These are phyloP conservation scores for Psilocybe cubensis DNA, from an alignment of 768 basidiomycete species.

Conservation along the genomic window DNA sequence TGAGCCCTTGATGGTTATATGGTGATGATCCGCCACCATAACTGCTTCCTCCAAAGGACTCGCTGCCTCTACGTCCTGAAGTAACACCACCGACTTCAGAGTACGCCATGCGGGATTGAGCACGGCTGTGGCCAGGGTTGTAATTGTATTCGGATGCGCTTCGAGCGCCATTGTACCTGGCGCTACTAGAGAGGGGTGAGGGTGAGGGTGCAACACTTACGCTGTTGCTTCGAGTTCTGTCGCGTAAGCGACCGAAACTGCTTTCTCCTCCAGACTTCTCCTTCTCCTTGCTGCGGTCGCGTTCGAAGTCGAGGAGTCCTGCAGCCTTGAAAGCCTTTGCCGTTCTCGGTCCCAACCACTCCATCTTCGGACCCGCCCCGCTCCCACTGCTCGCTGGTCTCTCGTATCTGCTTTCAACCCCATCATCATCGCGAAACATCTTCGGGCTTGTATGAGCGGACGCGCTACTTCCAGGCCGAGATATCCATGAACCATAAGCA, in stretches of 20 bases:
- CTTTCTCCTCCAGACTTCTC: conserved; percentile 18
- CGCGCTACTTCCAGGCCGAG: conserved; percentile 34
- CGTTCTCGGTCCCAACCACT: conserved; percentile 75
- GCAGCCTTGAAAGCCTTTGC: conserved; percentile 73
- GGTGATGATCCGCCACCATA: conserved; percentile 7
- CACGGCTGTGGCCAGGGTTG: conserved; percentile 26
- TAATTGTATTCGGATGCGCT: conserved; percentile 36
- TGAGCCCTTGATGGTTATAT: conserved; percentile 31
- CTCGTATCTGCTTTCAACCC: conserved; percentile 11
- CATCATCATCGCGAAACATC: conserved; percentile 2
- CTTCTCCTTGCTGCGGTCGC: conserved; percentile 27
- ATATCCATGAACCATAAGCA: conserved; percentile 11
- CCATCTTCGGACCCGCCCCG: conserved; percentile 33
- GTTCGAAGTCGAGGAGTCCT: conserved; percentile 51
- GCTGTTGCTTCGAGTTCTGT: conserved; percentile 25
- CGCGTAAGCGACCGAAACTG: conserved; percentile 7
- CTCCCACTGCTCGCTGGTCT: conserved; percentile 9
- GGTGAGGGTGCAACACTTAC: conserved; percentile 21
- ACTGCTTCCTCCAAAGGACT: conserved; percentile 26
- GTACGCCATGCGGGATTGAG: conserved; percentile 58
- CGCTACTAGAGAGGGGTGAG: conserved; percentile 26
- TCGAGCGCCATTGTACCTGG: conserved; percentile 35
- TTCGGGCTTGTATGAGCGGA: conserved; percentile 23
- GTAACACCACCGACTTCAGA: conserved; percentile 44
- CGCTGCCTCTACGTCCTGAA: conserved; percentile 39